A percentile compares a stretch with the other conserved stretches of the same genome.
phyloP scores from a whole-genome alignment of 2,329 filamentous ascomycete species.

The Venturia carpophila region DNA sequence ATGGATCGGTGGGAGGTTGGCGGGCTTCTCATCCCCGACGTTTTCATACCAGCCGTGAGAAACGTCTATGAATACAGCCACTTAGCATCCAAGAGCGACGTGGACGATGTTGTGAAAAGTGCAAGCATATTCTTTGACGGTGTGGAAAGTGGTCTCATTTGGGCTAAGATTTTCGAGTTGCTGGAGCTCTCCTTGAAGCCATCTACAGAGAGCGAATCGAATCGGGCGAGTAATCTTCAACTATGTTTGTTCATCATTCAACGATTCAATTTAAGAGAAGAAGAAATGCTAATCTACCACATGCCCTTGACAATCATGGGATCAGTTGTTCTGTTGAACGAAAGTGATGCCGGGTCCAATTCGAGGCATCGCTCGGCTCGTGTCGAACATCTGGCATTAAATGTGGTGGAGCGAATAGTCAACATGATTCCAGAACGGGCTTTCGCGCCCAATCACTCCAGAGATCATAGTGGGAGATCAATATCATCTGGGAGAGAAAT shows the following conservation, averaged over 20 bases:
- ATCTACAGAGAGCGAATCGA: slow-evolving; percentile 42
- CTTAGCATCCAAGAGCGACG: slow-evolving; percentile 58
- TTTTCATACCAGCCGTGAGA: slow-evolving; percentile 79
- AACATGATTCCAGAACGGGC: slow-evolving; percentile 28
- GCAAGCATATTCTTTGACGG: slow-evolving; percentile 96
- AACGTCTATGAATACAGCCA: slow-evolving; percentile 70
- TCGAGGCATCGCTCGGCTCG: neutral
- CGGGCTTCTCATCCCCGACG: slow-evolving; percentile 74
- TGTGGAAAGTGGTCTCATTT: slow-evolving; percentile 89
- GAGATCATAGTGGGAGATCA: neutral
- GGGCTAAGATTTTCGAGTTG: slow-evolving; percentile 68
- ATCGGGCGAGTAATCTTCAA: slow-evolving; percentile 54
- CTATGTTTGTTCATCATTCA: slow-evolving; percentile 74
- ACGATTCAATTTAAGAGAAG: slow-evolving; percentile 89
- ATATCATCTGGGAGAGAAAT: neutral
- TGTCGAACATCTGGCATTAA: slow-evolving; percentile 24
- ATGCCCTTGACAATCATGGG: slow-evolving; percentile 69
- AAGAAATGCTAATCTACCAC: slow-evolving; percentile 87
- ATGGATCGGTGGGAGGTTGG: slow-evolving; percentile 99
- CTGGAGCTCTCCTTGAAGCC: slow-evolving; percentile 44
- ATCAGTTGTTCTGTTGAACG: slow-evolving; percentile 43
- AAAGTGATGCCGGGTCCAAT: neutral
- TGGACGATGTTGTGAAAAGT: slow-evolving; percentile 81
- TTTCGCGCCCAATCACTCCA: slow-evolving; percentile 1
- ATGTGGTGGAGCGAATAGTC: slow-evolving; percentile 32